Conservation (phyloP, 2,329 filamentous ascomycete genomes). For the Epichloe sp. region DNA sequence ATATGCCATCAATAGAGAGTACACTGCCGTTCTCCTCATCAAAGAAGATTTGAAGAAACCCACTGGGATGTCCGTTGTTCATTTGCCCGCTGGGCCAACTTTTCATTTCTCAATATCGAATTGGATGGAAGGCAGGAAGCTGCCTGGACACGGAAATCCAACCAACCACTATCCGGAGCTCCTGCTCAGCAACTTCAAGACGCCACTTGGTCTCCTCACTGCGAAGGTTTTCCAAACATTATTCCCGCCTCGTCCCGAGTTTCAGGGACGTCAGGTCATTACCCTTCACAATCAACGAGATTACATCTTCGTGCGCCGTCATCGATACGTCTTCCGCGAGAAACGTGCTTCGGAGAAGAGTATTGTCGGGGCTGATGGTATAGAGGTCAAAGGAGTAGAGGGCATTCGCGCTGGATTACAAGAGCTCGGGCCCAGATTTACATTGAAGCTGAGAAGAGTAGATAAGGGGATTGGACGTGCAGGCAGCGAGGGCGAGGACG, state of each 20-base stretch:
- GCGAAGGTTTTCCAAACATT: slow-evolving; percentile 59
- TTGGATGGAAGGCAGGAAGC: slow-evolving; percentile 76
- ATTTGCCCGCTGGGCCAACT: slow-evolving; percentile 74
- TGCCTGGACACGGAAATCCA: slow-evolving; percentile 78
- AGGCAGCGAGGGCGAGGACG: slow-evolving; percentile 55
- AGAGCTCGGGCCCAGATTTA: slow-evolving; percentile 67
- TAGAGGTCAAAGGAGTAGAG: slow-evolving; percentile 73
- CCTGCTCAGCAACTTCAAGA: slow-evolving; percentile 88
- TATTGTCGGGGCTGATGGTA: slow-evolving; percentile 68
- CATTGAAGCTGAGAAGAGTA: slow-evolving; percentile 73
- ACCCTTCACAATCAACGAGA: slow-evolving; percentile 92
- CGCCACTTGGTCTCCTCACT: slow-evolving; percentile 76
- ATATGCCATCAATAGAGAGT: slow-evolving; percentile 71
- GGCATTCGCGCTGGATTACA: slow-evolving; percentile 77
- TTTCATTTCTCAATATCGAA: slow-evolving; percentile 88
- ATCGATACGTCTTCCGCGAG: slow-evolving; percentile 87
- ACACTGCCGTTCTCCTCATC: slow-evolving; percentile 71
- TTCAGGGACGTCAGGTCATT: slow-evolving; percentile 77
- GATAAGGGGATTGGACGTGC: slow-evolving; percentile 73
- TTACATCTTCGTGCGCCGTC: slow-evolving; percentile 84
- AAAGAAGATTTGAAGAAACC: slow-evolving; percentile 84
- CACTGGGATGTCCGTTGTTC: slow-evolving; percentile 68
- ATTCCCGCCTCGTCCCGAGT: slow-evolving; percentile 62
- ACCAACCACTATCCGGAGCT: slow-evolving; percentile 87
- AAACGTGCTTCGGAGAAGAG: slow-evolving; percentile 79